These are phyloP conservation scores for Phytophthora pseudosyringae DNA, from an alignment of 352 stramenopile species.

Conservation along the genomic window DNA sequence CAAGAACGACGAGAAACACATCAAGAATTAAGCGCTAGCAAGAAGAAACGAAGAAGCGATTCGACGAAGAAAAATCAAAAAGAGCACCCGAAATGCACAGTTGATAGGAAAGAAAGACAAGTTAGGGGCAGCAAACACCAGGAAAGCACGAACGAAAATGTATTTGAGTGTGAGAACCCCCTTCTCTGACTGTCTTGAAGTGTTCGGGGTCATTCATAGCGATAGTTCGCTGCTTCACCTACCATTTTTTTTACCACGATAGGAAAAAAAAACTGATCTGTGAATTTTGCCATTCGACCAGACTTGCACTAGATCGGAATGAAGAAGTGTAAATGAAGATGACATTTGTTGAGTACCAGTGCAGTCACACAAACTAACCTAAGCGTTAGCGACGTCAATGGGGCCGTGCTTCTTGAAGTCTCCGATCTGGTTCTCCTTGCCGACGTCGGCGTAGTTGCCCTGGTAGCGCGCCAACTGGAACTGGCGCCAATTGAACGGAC, in stretches of 20 bases:
- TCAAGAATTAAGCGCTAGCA: constrained; percentile 37
- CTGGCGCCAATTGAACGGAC: constrained; percentile 83
- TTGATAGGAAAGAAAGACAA: constrained; percentile 28
- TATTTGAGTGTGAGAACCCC: constrained; percentile 30
- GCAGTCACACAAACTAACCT: neutral
- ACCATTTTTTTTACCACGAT: no score
- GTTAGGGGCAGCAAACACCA: constrained; percentile 5
- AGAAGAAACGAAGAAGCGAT: constrained; percentile 26
- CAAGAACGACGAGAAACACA: constrained; percentile 36
- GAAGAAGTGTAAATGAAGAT: no score
- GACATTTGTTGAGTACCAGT: no score
- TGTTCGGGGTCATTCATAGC: constrained; percentile 89
- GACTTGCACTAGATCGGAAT: no score
- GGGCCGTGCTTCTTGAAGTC: constrained; percentile 12
- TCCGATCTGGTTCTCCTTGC: constrained; percentile 18
- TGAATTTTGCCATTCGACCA: no score
- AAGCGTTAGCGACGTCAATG: constrained; percentile 5
- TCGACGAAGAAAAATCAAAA: constrained; percentile 28
- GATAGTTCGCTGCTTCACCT: constrained; percentile 59
- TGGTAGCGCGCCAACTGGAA: constrained; percentile 1
- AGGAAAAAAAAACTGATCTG: no score
- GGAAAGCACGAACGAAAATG: constrained; percentile 25
- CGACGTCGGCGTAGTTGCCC: constrained; percentile 2
- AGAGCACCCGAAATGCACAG: constrained; percentile 36
- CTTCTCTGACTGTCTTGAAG: constrained; percentile 38